Evolutionary conservation across 2,329 filamentous ascomycete genomes (phyloP).

Genomic region (Rugonectria rugulosa): DNA sequence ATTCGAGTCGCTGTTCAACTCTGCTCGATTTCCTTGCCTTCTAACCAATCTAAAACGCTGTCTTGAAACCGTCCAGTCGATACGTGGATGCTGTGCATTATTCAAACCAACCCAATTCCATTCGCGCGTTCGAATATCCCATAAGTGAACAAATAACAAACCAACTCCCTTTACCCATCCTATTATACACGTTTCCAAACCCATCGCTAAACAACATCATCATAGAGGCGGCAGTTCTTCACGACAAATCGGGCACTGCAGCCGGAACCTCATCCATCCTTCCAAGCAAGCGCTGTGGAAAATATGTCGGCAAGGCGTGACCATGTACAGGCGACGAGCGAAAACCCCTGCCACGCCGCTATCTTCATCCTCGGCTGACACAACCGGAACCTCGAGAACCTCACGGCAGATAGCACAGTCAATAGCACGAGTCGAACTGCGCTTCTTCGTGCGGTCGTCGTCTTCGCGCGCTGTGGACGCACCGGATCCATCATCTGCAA

Average conservation of each 20-base stretch:
- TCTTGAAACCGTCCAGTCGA: no score
- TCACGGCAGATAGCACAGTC: constrained; percentile 98
- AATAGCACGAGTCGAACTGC: constrained; percentile 60
- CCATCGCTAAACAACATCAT: constrained; percentile 24
- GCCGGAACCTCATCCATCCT: constrained; percentile 91
- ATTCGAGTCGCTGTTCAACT: no score
- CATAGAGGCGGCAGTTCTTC: constrained; percentile 87
- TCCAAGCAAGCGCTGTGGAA: constrained; percentile 93
- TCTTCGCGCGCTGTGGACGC: constrained; percentile 37
- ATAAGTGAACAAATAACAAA: no score
- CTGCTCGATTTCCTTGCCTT: no score
- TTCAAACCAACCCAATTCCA: no score
- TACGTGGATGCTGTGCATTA: no score
- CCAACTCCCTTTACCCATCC: not conserved
- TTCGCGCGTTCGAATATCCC: no score
- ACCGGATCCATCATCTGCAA: constrained; percentile 40
- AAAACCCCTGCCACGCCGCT: constrained; percentile 72
- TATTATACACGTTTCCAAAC: not conserved
- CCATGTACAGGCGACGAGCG: constrained; percentile 88
- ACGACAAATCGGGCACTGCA: constrained; percentile 95
- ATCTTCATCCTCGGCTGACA: constrained; percentile 65
- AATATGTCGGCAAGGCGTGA: constrained; percentile 94
- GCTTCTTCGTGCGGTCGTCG: constrained; percentile 44
- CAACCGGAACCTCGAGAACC: constrained; percentile 85
- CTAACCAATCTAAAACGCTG: no score